These are phyloP conservation scores for Chlorella sorokiniana DNA, from an alignment of 139 green algal genomes.

Conservation along the genomic window DNA sequence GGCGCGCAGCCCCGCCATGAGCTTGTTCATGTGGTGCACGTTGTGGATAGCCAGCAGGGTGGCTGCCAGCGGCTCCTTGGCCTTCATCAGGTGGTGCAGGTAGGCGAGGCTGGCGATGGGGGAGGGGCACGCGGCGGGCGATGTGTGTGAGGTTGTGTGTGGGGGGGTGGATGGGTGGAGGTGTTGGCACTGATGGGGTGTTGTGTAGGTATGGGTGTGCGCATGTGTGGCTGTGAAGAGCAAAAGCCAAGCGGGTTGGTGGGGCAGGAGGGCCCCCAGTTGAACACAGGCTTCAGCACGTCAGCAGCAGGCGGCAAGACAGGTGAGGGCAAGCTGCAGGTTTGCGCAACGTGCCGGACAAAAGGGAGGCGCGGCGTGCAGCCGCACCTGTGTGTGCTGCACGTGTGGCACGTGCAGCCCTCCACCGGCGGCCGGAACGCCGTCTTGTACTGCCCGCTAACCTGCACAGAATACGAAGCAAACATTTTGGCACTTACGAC, in stretches of 20 bases:
- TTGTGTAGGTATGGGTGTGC: too few species aligned
- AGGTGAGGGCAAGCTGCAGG: too few species aligned
- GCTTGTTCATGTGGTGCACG: slow-evolving; percentile 53
- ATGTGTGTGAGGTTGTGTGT: too few species aligned
- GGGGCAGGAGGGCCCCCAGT: too few species aligned
- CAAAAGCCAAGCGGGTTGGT: too few species aligned
- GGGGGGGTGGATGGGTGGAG: too few species aligned
- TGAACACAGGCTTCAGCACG: too few species aligned
- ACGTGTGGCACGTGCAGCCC: slow-evolving; percentile 48
- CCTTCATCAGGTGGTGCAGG: slow-evolving; percentile 61
- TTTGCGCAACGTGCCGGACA: neutral
- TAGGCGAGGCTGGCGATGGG: slow-evolving; percentile 54
- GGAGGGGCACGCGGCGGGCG: too few species aligned
- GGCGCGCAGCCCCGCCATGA: slow-evolving; percentile 45
- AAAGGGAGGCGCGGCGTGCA: neutral
- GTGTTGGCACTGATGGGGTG: too few species aligned
- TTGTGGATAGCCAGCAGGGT: slow-evolving; percentile 59
- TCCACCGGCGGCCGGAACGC: slow-evolving; percentile 27
- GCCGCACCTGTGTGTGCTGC: slow-evolving; percentile 33
- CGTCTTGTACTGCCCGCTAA: slow-evolving; percentile 39
- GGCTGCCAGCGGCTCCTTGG: slow-evolving; percentile 54
- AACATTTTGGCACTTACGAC: neutral
- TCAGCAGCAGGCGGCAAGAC: too few species aligned
- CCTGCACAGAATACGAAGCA: neutral
- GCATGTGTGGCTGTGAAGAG: too few species aligned